These are phyloP conservation scores for Ocimum tenuiflorum DNA, from an alignment of 257 asterid genomes.

Conservation along the genomic window DNA sequence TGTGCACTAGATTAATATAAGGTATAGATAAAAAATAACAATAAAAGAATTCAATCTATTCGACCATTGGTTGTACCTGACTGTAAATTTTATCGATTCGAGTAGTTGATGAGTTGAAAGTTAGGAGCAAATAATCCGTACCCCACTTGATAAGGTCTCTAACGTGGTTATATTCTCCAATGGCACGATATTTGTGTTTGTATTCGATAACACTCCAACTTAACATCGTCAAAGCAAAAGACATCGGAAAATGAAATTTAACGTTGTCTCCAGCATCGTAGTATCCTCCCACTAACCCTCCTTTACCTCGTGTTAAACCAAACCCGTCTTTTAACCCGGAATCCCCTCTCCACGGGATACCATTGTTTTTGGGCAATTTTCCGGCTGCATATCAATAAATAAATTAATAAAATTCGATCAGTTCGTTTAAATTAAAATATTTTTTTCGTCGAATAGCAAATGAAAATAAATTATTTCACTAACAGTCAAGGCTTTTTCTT, in stretches of 20 bases:
- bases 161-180: slow-evolving; percentile 65
- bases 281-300: slow-evolving; percentile 82
- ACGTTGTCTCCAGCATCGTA: slow-evolving; percentile 85
- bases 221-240: slow-evolving; percentile 86
- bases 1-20: no score
- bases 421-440: no score
- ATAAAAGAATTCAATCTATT: no score
- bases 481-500: slow-evolving; percentile 5
- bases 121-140: slow-evolving; percentile 67
- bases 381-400: slow-evolving; percentile 53
- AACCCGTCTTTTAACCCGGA: slow-evolving; percentile 78
- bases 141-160: slow-evolving; percentile 84
- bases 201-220: slow-evolving; percentile 94
- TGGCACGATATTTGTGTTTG: slow-evolving; percentile 61
- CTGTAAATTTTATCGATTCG: slow-evolving; percentile 50
- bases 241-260: slow-evolving; percentile 79
- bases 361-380: slow-evolving; percentile 56
- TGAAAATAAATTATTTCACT: neutral
- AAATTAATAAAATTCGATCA: no score
- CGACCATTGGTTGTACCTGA: slow-evolving; percentile 55
- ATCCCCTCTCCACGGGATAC: slow-evolving; percentile 68
- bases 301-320: slow-evolving; percentile 41
- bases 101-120: slow-evolving; percentile 72
- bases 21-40: no score
- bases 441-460: no score